A percentile compares a stretch with the other conserved stretches of the same genome.
Evolutionary conservation across 345 rosid genomes (phyloP).

Genomic region (Mallotus nudiflorus): DNA sequence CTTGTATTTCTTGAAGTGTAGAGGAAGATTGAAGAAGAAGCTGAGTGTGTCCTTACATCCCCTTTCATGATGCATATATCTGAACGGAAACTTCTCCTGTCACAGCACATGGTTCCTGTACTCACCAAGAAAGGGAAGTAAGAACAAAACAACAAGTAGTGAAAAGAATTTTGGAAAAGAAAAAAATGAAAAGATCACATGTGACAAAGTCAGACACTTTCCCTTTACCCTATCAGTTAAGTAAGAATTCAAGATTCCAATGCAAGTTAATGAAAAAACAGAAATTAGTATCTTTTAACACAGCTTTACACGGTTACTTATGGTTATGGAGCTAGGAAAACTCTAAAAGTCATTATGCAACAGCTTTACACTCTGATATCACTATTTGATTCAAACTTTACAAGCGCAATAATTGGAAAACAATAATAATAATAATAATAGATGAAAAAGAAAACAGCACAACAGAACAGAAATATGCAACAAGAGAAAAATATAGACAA

Average conservation of each 20-base stretch:
- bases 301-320: neutral
- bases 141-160: neutral
- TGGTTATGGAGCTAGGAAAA: neutral
- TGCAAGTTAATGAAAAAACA: neutral
- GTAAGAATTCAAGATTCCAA: no score
- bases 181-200: neutral
- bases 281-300: neutral
- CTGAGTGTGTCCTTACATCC: slow-evolving; percentile 60
- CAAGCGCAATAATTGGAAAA: no score
- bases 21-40: slow-evolving; percentile 65
- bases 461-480: neutral
- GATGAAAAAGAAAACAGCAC: no score
- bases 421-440: no score
- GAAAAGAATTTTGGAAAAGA: neutral
- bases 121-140: slow-evolving; percentile 7
- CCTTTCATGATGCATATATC: slow-evolving; percentile 81
- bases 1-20: slow-evolving; percentile 31
- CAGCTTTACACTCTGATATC: neutral
- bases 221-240: neutral
- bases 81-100: slow-evolving; percentile 59
- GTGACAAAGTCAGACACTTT: neutral
- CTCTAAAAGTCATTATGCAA: neutral
- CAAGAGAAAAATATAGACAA: neutral
- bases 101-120: slow-evolving; percentile 80
- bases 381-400: neutral